Evolutionary conservation across 2,329 filamentous ascomycete species (phyloP).

Genomic region (Colletotrichum cordylinicola): DNA sequence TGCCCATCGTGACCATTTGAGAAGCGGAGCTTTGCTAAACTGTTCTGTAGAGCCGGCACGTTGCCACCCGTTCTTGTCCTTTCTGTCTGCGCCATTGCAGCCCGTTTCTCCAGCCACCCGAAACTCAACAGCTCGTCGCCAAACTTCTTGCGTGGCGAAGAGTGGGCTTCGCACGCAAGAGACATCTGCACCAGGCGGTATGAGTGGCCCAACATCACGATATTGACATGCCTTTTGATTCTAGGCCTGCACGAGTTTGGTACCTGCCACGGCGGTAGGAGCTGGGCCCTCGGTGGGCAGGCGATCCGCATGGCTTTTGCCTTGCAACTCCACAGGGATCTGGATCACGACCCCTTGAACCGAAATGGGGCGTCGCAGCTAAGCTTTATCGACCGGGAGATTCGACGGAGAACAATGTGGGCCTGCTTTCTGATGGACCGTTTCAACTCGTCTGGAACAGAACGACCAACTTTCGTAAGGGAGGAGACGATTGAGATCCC

Average conservation of each 20-base stretch:
- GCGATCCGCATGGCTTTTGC: constrained; percentile 98
- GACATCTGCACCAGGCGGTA: constrained; percentile 88
- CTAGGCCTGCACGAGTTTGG: constrained; percentile 95
- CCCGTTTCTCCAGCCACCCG: constrained; percentile 90
- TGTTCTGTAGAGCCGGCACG: constrained; percentile 65
- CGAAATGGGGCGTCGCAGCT: constrained; percentile 68
- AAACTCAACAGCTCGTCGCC: constrained; percentile 72
- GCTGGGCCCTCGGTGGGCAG: constrained; percentile 95
- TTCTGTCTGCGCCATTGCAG: constrained; percentile 95
- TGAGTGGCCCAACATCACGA: constrained; percentile 95
- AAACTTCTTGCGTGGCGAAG: constrained; percentile 86
- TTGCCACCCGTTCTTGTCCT: constrained; percentile 90
- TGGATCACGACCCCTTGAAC: constrained; percentile 80
- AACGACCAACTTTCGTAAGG: constrained; percentile 88
- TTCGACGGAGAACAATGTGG: constrained; percentile 95
- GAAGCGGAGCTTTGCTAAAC: constrained; percentile 25
- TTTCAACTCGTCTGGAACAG: constrained; percentile 94
- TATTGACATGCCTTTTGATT: constrained; percentile 87
- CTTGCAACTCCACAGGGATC: constrained; percentile 88
- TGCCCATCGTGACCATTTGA: constrained; percentile 30
- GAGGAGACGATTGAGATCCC: constrained; percentile 91
- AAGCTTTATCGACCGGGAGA: constrained; percentile 92
- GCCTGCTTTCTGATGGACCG: constrained; percentile 97
- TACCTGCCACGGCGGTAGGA: constrained; percentile 93
- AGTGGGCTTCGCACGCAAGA: constrained; percentile 87